Percentiles rank a stretch among this genome's conserved stretches.
Evolutionary conservation across 768 basidiomycete species (phyloP).

Genomic region (Panaeolus cyanescens): DNA sequence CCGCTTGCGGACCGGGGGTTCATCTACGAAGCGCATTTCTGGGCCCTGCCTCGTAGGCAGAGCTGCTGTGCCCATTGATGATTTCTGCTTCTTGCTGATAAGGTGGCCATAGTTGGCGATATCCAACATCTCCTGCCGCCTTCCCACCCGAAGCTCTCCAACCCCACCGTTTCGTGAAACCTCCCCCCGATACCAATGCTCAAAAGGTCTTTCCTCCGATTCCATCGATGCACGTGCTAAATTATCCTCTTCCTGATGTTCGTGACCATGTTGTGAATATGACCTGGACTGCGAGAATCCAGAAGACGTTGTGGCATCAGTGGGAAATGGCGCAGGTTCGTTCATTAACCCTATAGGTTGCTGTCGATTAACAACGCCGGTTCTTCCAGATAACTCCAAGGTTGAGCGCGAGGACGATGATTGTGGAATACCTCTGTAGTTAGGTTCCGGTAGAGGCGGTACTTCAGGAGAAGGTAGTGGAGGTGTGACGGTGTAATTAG

Average conservation of each 20-base stretch:
- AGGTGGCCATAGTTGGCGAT: constrained; percentile 84
- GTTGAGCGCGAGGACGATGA: constrained; percentile 25
- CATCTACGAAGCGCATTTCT: constrained; percentile 19
- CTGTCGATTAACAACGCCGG: constrained; percentile 6
- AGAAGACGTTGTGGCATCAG: constrained; percentile 46
- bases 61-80: not conserved
- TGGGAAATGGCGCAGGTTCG: constrained; percentile 64
- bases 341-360: constrained; percentile 53
- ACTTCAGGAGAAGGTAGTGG: constrained; percentile 13
- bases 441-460: constrained; percentile 1
- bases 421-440: constrained; percentile 11
- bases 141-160: constrained; percentile 76
- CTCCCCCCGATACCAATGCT: constrained; percentile 91
- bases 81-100: constrained; percentile 35
- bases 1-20: constrained; percentile 45
- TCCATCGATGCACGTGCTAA: constrained; percentile 64
- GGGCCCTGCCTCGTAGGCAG: constrained; percentile 14
- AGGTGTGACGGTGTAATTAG: constrained; percentile 18
- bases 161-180: constrained; percentile 88
- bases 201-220: constrained; percentile 81
- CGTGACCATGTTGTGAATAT: constrained; percentile 26
- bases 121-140: constrained; percentile 82
- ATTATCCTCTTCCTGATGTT: constrained; percentile 28
- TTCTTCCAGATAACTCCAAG: constrained; percentile 17
- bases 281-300: constrained; percentile 28